Percentiles rank a stretch among this genome's conserved stretches.
These are phyloP conservation scores for Purpureocillium takamizusanense DNA, from an alignment of 2,329 filamentous ascomycete genomes.

Conservation along the genomic window DNA sequence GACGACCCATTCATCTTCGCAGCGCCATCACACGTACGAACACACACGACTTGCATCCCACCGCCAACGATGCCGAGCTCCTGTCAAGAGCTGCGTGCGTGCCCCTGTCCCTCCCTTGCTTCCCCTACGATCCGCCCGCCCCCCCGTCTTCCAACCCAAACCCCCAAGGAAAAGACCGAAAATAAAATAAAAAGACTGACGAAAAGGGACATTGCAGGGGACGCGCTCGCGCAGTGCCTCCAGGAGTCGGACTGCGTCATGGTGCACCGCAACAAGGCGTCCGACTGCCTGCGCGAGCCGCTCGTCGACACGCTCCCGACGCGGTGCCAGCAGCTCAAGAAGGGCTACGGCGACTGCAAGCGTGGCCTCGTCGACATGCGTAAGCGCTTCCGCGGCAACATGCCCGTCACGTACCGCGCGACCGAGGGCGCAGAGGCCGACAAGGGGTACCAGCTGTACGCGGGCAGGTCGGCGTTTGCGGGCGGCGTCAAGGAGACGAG, in stretches of 20 bases:
- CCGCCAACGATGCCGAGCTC: constrained; percentile 72
- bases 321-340: constrained; percentile 86
- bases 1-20: too few relatives aligned
- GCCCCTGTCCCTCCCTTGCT: background rate
- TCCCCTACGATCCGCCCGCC: background rate
- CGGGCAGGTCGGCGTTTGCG: constrained; percentile 62
- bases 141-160: background rate
- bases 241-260: constrained; percentile 96
- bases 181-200: background rate
- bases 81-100: constrained; percentile 90
- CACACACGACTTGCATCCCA: constrained; percentile 5
- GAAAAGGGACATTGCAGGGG: constrained; percentile 45
- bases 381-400: constrained; percentile 92
- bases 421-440: constrained; percentile 46
- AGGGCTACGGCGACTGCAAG: constrained; percentile 90
- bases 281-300: constrained; percentile 80
- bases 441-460: constrained; percentile 65
- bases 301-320: constrained; percentile 74
- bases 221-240: constrained; percentile 87
- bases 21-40: too few relatives aligned
- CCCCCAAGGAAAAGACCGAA: too few relatives aligned
- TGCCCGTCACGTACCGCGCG: constrained; percentile 61
- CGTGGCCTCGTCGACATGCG: constrained; percentile 97
- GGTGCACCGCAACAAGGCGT: constrained; percentile 75
- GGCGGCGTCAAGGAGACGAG: constrained; percentile 55